A percentile compares a stretch with the other conserved stretches of the same genome.
phyloP scores from a whole-genome alignment of 495 filamentous ascomycete genomes.

The Penicillium pancosmium region DNA sequence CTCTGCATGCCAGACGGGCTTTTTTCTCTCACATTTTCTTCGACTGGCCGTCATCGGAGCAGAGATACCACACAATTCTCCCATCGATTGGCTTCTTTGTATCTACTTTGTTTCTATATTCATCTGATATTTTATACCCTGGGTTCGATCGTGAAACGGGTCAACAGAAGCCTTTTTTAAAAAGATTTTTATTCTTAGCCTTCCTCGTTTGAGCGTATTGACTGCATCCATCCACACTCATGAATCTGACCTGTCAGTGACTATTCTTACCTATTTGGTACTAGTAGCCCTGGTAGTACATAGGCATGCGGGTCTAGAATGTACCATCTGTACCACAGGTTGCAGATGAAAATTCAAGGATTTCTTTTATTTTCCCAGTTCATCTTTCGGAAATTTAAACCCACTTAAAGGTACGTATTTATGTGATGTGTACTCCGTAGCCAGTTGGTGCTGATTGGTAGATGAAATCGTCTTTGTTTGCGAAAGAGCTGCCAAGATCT shows the following conservation, averaged over 20 bases:
- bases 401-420: no score
- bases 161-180: conserved; percentile 16
- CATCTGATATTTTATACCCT: conserved; percentile 11
- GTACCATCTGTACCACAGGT: background rate
- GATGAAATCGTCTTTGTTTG: no score
- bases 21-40: background rate
- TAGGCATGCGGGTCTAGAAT: background rate
- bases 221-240: background rate
- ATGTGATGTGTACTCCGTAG: no score
- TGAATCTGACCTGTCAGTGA: background rate
- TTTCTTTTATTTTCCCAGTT: no score
- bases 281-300: no score
- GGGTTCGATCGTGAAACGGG: background rate
- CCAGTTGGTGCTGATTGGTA: no score
- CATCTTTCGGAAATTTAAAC: no score
- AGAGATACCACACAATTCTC: conserved; percentile 2
- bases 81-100: conserved; percentile 16
- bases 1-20: conserved; percentile 12
- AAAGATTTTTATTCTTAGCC: background rate
- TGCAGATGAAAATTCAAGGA: no score
- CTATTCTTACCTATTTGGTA: no score
- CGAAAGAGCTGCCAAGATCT: no score
- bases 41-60: conserved; percentile 7
- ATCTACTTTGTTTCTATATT: conserved; percentile 22
- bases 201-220: background rate